A percentile compares a stretch with the other conserved stretches of the same genome.
Conservation (phyloP, 352 stramenopile species). For the Plasmopara viticola region DNA sequence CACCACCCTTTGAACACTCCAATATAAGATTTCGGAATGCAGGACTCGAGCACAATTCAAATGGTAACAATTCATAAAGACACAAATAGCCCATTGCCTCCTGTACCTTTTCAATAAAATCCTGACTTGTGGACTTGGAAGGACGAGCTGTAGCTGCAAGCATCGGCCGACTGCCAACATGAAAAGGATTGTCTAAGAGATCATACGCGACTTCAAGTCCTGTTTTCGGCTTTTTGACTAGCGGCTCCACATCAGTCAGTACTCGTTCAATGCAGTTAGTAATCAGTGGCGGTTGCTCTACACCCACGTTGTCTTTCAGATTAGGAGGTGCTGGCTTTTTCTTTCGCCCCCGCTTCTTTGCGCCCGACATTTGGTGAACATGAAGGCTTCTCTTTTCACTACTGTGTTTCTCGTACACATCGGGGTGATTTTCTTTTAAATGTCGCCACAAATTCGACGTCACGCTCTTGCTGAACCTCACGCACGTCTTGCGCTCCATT, state of each 20-base stretch:
- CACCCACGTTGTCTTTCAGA: no score
- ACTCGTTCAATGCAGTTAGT: no score
- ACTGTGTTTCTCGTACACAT: constrained; percentile 63
- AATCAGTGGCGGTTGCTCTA: no score
- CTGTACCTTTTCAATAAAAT: constrained; percentile 38
- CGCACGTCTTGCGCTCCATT: constrained; percentile 54
- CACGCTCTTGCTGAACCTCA: constrained; percentile 80
- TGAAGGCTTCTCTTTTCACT: constrained; percentile 72
- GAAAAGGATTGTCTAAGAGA: no score
- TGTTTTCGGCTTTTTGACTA: no score
- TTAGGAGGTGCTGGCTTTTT: constrained; percentile 24
- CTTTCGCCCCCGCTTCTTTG: constrained; percentile 56
- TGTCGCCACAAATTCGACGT: constrained; percentile 81
- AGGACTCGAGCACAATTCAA: constrained; percentile 56
- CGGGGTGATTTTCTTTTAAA: constrained; percentile 74
- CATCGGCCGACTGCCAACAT: no score
- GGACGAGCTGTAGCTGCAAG: no score
- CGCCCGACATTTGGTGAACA: constrained; percentile 53
- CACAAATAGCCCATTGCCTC: constrained; percentile 57
- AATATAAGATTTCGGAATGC: constrained; percentile 51
- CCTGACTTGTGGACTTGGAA: no score
- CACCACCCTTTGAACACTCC: constrained; percentile 35
- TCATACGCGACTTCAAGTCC: no score
- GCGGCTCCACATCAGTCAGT: no score
- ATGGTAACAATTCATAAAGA: constrained; percentile 61